Conservation (phyloP, 2,329 filamentous ascomycete species). For the Knoxdaviesia proteae region DNA sequence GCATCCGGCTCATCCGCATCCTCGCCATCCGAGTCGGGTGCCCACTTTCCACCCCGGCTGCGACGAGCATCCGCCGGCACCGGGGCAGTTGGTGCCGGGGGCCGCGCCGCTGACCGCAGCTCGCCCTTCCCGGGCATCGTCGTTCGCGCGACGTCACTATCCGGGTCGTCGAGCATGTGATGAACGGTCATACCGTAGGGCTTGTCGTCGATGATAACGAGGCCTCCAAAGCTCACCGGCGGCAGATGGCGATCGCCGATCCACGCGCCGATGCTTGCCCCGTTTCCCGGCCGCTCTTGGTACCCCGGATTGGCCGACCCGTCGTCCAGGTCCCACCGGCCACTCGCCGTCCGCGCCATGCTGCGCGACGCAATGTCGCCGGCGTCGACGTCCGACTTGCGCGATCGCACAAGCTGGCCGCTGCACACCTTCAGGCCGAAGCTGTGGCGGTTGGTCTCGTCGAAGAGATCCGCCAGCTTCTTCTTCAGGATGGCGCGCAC, state of each 20-base stretch:
- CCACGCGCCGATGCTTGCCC: constrained; percentile 85
- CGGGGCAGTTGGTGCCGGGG: not conserved
- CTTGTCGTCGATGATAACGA: constrained; percentile 66
- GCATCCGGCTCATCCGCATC: constrained; percentile 5
- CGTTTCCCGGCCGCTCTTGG: constrained; percentile 60
- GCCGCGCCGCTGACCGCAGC: no score
- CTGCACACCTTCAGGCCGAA: constrained; percentile 53
- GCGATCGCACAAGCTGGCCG: constrained; percentile 44
- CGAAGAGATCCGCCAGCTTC: constrained; percentile 43
- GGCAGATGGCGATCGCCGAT: constrained; percentile 68
- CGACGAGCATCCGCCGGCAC: not conserved
- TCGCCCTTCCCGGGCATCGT: constrained; percentile 3
- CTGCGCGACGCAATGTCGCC: constrained; percentile 11
- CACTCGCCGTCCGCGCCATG: constrained; percentile 10
- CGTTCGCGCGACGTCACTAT: constrained; percentile 8
- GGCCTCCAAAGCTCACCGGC: constrained; percentile 75
- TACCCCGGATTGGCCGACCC: constrained; percentile 50
- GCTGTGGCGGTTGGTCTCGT: constrained; percentile 26
- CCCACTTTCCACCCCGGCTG: not conserved
- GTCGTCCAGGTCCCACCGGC: constrained; percentile 14
- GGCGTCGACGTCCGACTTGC: constrained; percentile 14
- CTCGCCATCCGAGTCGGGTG: constrained; percentile 13
- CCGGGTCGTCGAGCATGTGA: constrained; percentile 71
- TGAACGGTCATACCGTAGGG: constrained; percentile 92
- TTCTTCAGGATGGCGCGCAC: constrained; percentile 52